These are phyloP conservation scores for Monosporascus sp. DNA, from an alignment of 2,329 filamentous ascomycete genomes.

Conservation along the genomic window DNA sequence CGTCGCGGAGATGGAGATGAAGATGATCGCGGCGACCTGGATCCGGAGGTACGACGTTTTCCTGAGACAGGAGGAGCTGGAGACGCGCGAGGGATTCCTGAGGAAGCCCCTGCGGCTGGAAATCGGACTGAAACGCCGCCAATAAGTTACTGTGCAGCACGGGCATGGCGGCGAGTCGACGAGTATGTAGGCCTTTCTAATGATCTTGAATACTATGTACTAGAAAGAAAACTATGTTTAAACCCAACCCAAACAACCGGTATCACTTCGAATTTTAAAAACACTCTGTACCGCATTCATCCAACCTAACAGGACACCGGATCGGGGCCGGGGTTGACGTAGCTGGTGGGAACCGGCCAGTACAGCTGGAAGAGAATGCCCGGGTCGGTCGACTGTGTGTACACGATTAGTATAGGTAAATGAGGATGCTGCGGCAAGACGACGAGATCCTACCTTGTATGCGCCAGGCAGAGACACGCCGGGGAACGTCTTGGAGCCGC, in stretches of 20 bases:
- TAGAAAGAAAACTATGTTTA: too few relatives aligned
- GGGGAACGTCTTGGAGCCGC: constrained; percentile 22
- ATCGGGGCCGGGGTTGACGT: constrained; percentile 20
- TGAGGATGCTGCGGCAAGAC: not conserved
- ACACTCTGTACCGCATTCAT: not conserved
- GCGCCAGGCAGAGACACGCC: constrained; percentile 22
- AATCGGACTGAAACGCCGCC: constrained; percentile 54
- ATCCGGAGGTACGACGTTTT: constrained; percentile 44
- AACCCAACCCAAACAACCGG: too few relatives aligned
- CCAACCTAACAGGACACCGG: constrained; percentile 5
- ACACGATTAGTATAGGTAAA: not conserved
- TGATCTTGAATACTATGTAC: too few relatives aligned
- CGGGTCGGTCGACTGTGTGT: constrained; percentile 17
- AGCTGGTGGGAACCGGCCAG: constrained; percentile 21
- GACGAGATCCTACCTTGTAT: constrained; percentile 15
- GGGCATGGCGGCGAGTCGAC: too few relatives aligned
- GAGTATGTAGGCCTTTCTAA: too few relatives aligned
- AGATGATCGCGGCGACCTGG: constrained; percentile 69
- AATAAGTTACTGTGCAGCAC: too few relatives aligned
- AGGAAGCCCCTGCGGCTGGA: constrained; percentile 69
- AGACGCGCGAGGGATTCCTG: constrained; percentile 76
- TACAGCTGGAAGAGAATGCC: constrained; percentile 23
- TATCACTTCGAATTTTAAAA: too few relatives aligned
- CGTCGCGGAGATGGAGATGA: constrained; percentile 85
- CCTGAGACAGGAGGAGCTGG: constrained; percentile 55